Conservation (phyloP, 1,284 basidiomycete species). For the Fomitopsis betulina region DNA sequence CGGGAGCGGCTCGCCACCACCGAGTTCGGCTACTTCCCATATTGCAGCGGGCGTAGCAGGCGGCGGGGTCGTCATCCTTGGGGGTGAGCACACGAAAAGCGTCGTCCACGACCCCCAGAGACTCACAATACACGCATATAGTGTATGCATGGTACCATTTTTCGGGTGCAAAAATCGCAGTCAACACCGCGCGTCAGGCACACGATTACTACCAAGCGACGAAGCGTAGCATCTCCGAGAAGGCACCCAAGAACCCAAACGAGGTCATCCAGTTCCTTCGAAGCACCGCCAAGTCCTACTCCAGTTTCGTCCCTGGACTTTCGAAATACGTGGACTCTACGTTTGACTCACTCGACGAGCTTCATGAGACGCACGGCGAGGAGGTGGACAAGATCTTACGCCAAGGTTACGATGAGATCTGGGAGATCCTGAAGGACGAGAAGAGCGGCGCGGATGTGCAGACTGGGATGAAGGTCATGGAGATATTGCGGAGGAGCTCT, state of each 20-base stretch:
- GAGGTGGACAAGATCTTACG: conserved; percentile 37
- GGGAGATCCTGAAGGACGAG: conserved; percentile 27
- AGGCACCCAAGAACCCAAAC: conserved; percentile 26
- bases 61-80: background rate
- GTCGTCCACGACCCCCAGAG: too few species aligned
- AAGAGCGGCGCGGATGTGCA: conserved; percentile 23
- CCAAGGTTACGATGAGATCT: conserved; percentile 35
- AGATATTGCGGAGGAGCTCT: conserved; percentile 24
- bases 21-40: background rate
- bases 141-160: conserved; percentile 16
- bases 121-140: background rate
- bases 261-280: conserved; percentile 38
- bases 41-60: conserved; percentile 2
- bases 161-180: conserved; percentile 11
- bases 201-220: conserved; percentile 8
- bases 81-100: background rate
- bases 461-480: conserved; percentile 28
- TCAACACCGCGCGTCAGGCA: conserved; percentile 5
- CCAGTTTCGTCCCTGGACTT: conserved; percentile 37
- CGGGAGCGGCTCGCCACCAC: background rate
- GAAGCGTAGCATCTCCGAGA: conserved; percentile 8
- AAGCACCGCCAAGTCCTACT: conserved; percentile 36
- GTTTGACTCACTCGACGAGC: conserved; percentile 39
- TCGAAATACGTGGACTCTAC: conserved; percentile 36
- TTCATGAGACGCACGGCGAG: conserved; percentile 37